Conservation (phyloP, 805 yeast species). For the Yarrowia hollandica region DNA sequence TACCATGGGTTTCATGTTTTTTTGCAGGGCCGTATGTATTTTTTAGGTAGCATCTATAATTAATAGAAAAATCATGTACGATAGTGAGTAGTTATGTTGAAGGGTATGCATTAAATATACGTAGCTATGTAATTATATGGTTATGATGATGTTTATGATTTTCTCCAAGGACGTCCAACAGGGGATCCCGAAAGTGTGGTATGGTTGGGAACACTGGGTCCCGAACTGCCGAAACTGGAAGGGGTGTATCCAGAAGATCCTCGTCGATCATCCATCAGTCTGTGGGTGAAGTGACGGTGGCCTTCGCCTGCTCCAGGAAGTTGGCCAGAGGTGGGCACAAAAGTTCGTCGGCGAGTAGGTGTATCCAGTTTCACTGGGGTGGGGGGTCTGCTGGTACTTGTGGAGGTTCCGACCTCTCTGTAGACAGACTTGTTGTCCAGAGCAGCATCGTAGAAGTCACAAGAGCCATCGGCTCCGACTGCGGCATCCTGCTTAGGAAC, state of each 20-base stretch:
- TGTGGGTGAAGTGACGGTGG: not conserved
- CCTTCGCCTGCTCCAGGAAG: not conserved
- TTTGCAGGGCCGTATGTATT: too few relatives aligned
- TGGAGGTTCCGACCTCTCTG: not conserved
- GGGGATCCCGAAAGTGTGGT: slow-evolving; percentile 14
- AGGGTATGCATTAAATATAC: not conserved
- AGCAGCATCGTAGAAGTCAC: slow-evolving; percentile 36
- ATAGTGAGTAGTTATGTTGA: not conserved
- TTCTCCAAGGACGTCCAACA: slow-evolving; percentile 10
- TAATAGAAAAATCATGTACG: slow-evolving; percentile 3
- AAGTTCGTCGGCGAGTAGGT: slow-evolving; percentile 9
- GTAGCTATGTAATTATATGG: too few relatives aligned
- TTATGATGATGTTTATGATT: too few relatives aligned
- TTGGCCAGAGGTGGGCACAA: slow-evolving; percentile 1
- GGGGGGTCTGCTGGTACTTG: not conserved
- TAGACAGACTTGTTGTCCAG: slow-evolving; percentile 33
- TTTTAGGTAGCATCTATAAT: not conserved
- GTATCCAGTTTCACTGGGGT: slow-evolving; percentile 9
- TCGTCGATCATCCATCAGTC: slow-evolving; percentile 20
- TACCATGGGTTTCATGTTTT: too few relatives aligned
- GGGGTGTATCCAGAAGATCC: slow-evolving; percentile 12
- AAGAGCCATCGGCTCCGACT: slow-evolving; percentile 44
- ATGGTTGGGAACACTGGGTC: not conserved
- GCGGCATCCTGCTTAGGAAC: slow-evolving; percentile 58
- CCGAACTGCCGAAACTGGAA: not conserved